A percentile compares a stretch with the other conserved stretches of the same genome.
These are phyloP conservation scores for Mycosphaerelloides madeirae DNA, from an alignment of 2,329 filamentous ascomycete genomes.

Conservation along the genomic window DNA sequence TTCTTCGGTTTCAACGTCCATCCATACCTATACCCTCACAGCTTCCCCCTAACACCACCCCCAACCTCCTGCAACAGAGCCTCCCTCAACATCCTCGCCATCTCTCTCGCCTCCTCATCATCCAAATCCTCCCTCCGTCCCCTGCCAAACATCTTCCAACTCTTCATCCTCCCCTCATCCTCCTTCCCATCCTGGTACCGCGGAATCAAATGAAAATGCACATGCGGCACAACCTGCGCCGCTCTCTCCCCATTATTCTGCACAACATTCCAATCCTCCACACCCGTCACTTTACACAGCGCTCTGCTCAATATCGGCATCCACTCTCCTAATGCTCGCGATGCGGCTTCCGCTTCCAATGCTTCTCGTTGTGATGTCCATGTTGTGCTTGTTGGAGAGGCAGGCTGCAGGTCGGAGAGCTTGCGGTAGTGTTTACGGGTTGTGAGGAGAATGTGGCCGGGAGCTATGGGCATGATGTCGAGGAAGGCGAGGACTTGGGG, in stretches of 20 bases:
- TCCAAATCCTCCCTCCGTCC: slow-evolving; percentile 70
- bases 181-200: slow-evolving; percentile 54
- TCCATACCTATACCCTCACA: too few relatives aligned
- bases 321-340: slow-evolving; percentile 41
- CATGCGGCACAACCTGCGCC: slow-evolving; percentile 86
- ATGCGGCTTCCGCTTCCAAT: slow-evolving; percentile 15
- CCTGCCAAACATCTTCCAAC: slow-evolving; percentile 78
- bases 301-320: slow-evolving; percentile 70
- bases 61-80: slow-evolving; percentile 30
- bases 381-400: slow-evolving; percentile 8
- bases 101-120: slow-evolving; percentile 62
- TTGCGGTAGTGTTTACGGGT: slow-evolving; percentile 74
- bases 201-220: slow-evolving; percentile 93
- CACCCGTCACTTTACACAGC: slow-evolving; percentile 63
- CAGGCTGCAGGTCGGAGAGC: slow-evolving; percentile 59
- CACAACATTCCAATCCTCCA: slow-evolving; percentile 89
- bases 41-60: background rate
- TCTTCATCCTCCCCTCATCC: slow-evolving; percentile 49
- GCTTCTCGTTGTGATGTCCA: slow-evolving; percentile 18
- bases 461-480: slow-evolving; percentile 83
- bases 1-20: too few relatives aligned
- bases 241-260: slow-evolving; percentile 90
- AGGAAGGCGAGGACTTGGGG: slow-evolving; percentile 77
- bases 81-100: slow-evolving; percentile 51
- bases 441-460: slow-evolving; percentile 77